A percentile compares a stretch with the other conserved stretches of the same genome.
phyloP scores from a whole-genome alignment of 768 basidiomycete species.

The Leccinum truebloodii region DNA sequence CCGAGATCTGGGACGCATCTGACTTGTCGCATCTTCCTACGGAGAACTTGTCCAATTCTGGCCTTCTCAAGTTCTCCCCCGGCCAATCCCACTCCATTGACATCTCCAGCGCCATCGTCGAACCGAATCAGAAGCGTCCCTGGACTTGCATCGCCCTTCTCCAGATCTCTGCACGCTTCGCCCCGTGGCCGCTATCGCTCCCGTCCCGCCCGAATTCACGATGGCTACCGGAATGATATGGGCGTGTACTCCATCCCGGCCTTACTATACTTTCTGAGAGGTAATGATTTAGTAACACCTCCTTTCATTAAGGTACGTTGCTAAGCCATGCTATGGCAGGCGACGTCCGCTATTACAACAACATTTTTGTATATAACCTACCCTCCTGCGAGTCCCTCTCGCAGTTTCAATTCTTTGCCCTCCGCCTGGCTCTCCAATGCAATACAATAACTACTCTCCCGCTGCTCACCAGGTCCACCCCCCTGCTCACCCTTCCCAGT shows the following conservation, averaged over 20 bases:
- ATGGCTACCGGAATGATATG: slow-evolving; percentile 37
- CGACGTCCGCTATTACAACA: slow-evolving; percentile 37
- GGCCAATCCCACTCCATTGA: slow-evolving; percentile 33
- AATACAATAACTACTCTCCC: slow-evolving; percentile 30
- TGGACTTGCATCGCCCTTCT: slow-evolving; percentile 26
- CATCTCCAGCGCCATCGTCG: slow-evolving; percentile 36
- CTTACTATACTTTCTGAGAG: slow-evolving; percentile 34
- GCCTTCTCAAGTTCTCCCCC: slow-evolving; percentile 29
- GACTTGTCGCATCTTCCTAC: slow-evolving; percentile 20
- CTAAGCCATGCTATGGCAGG: slow-evolving; percentile 37
- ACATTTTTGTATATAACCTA: slow-evolving; percentile 36
- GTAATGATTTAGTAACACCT: slow-evolving; percentile 41
- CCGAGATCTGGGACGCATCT: slow-evolving; percentile 24
- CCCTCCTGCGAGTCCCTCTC: slow-evolving; percentile 14
- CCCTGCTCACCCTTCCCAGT: slow-evolving; percentile 21
- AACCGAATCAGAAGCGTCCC: slow-evolving; percentile 26
- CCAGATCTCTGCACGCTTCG: slow-evolving; percentile 26
- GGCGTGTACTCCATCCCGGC: slow-evolving; percentile 36
- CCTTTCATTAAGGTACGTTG: slow-evolving; percentile 40
- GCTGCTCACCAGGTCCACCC: slow-evolving; percentile 20
- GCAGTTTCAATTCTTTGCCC: slow-evolving; percentile 9
- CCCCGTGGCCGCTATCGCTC: slow-evolving; percentile 31
- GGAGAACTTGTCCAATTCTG: slow-evolving; percentile 26
- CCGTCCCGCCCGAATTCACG: slow-evolving; percentile 31
- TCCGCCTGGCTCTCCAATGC: slow-evolving; percentile 23